Evolutionary conservation across 176 grass and related monocot species (phyloP), one percentile per base, ranked within the genome.

Genomic region (Carex myosuroides): DNA sequence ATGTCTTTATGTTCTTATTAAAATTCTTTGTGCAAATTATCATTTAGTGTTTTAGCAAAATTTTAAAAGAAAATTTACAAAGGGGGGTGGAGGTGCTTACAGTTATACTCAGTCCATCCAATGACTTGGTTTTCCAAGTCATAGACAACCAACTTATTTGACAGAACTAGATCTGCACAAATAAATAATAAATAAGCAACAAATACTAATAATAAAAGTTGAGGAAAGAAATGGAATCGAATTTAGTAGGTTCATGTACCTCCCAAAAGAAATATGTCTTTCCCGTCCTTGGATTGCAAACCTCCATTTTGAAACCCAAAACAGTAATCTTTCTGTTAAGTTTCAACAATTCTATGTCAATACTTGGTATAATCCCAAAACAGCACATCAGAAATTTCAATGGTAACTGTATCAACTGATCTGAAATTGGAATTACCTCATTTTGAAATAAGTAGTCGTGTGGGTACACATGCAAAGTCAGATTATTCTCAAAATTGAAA

Each of bases 91-190:
- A 30, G 12, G 20, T 52, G 88, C 95, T 90, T 93, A 98, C 96
- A 98, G 88, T 98, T 95, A 85, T 98, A 98, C 50, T 92, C 86
- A 0, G 88, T 85, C 96, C 96, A 98, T 22, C 96, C 96, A 69
- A 98, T 90, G 64, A 87, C 88, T 92, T 95, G 91, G 64, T 98
- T 93, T 86, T 98, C 96, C 30, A 98, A 90, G 88, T 98, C 93
- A 81, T 98, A 95, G 59, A 95, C 74, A 59, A 98, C 93, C 53
- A 98, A 81, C 61, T 95, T 98, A 82, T 95, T 95, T 70, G 96
- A 89, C 83, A 98, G 85, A 13, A 90, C 93, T 67, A 98, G 67
- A 86, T 98, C 96, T 98, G 91, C 81, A 86, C 89, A 75, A 35
- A 75, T 76, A 81, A 81, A 81, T n/a, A 65, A 30, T 81, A 63